These are phyloP conservation scores for Chaetomium sp. DNA, from an alignment of 2,329 filamentous ascomycete genomes.

Conservation along the genomic window DNA sequence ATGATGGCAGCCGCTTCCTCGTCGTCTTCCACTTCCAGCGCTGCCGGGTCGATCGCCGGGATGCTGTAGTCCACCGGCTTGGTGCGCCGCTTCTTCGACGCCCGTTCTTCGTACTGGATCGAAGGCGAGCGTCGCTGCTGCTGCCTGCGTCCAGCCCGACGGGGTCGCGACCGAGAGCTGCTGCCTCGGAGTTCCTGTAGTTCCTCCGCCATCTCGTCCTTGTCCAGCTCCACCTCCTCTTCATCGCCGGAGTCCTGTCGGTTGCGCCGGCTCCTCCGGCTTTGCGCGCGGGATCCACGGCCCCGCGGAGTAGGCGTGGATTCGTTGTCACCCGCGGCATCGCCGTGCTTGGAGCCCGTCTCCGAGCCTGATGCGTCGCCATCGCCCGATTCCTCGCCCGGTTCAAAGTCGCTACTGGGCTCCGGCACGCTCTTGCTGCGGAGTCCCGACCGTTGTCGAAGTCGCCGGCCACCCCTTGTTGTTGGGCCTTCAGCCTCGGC, in stretches of 20 bases:
- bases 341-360: slow-evolving; percentile 18
- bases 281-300: slow-evolving; percentile 30
- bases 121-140: slow-evolving; percentile 39
- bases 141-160: slow-evolving; percentile 37
- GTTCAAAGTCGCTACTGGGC: slow-evolving; percentile 56
- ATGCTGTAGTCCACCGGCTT: slow-evolving; percentile 82
- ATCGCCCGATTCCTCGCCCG: slow-evolving; percentile 52
- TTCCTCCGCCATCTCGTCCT: slow-evolving; percentile 60
- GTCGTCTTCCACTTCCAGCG: slow-evolving; percentile 58
- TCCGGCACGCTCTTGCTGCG: slow-evolving; percentile 45
- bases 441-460: slow-evolving; percentile 40
- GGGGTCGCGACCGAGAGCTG: slow-evolving; percentile 44
- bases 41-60: slow-evolving; percentile 61
- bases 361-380: slow-evolving; percentile 38
- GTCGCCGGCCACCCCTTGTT: slow-evolving; percentile 36
- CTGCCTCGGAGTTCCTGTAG: slow-evolving; percentile 51
- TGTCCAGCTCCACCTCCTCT: slow-evolving; percentile 51
- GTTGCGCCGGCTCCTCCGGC: slow-evolving; percentile 42
- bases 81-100: slow-evolving; percentile 45
- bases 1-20: slow-evolving; percentile 57
- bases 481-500: slow-evolving; percentile 20
- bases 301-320: slow-evolving; percentile 47
- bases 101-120: slow-evolving; percentile 53
- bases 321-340: slow-evolving; percentile 40
- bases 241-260: slow-evolving; percentile 48